These are phyloP conservation scores for Babesia bigemina DNA, from an alignment of 169 alveolate genomes.

Conservation along the genomic window DNA sequence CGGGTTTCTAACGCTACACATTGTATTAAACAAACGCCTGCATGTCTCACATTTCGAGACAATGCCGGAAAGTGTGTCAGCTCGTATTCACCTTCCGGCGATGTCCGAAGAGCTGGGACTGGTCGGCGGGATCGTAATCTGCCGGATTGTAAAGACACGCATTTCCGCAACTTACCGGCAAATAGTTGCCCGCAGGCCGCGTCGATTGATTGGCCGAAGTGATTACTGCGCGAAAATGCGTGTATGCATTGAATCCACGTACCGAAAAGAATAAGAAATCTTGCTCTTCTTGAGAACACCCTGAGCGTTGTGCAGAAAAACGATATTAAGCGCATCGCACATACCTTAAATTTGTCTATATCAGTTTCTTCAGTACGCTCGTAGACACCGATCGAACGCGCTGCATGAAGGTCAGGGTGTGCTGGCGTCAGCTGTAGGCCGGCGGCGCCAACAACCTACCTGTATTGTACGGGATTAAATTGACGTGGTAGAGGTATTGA, in stretches of 20 bases:
- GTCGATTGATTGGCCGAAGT: slow-evolving; percentile 81
- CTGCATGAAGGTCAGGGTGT: slow-evolving; percentile 14
- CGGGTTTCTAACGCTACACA: no score
- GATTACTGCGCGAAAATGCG: slow-evolving; percentile 63
- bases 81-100: neutral
- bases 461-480: slow-evolving; percentile 72
- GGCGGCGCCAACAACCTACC: slow-evolving; percentile 40
- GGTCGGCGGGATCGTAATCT: slow-evolving; percentile 52
- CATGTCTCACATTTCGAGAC: no score
- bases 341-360: slow-evolving; percentile 44
- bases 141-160: neutral
- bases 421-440: neutral
- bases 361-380: slow-evolving; percentile 44
- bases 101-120: slow-evolving; percentile 15
- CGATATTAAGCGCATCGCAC: neutral
- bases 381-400: slow-evolving; percentile 32
- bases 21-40: no score
- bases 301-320: neutral
- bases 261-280: slow-evolving; percentile 56
- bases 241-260: neutral
- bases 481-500: slow-evolving; percentile 74
- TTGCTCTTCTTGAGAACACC: slow-evolving; percentile 41
- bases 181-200: slow-evolving; percentile 87
- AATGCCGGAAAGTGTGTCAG: no score
- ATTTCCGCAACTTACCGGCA: slow-evolving; percentile 62